Base-by-base conservation (phyloP, 495 filamentous ascomycete species). In the Neurospora sp. region DNA sequence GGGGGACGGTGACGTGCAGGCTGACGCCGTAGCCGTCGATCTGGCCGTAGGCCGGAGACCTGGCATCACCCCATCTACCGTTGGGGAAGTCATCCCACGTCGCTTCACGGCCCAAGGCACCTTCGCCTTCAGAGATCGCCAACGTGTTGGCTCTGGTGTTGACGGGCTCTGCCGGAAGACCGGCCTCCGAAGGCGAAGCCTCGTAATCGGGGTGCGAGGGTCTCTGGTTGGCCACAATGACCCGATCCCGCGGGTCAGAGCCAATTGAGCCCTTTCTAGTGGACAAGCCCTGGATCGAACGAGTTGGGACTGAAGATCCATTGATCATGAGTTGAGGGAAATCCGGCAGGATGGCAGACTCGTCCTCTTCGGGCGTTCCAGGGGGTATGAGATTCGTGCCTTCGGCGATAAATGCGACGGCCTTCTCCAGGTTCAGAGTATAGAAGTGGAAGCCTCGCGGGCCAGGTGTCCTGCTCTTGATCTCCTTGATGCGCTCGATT, bases 81-180 rank as follows among this genome's bases (percentile, higher is more conserved):
- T 99, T 99, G 71, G 96, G 96, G 84, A 91, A 99, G 83, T 99
- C 96, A 79, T 99, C 96, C 96, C 96, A 99, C 7, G 96, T 98
- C 31, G 96, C 96, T 84, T 98, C 96, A 74, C 96, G 87, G 40
- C 95, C 96, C 14, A 97, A 86, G n/a, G 92, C 85, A 46, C 94
- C 94, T 75, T 95, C 89, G 4, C 94, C 94, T 84, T 97, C 94
- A 0, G 94, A 96, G 71, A 97, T 97, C 23, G 93, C 93, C 20
- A 98, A 88, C 5, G 94, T 95, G 76, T 92, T 94, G 69, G 91
- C 91, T 54, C 92, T 88, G 39, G 87, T 88, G 78, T 89, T 90
- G 78, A 90, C 82, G 3, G 84, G 80, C 66, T 87, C 89, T 8
- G 86, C 85, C 1, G 85, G 88, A 31, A 92, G 82, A 54, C 88